Evolutionary conservation across 768 basidiomycete genomes (phyloP).

Genomic region (Leccinellum albellum): DNA sequence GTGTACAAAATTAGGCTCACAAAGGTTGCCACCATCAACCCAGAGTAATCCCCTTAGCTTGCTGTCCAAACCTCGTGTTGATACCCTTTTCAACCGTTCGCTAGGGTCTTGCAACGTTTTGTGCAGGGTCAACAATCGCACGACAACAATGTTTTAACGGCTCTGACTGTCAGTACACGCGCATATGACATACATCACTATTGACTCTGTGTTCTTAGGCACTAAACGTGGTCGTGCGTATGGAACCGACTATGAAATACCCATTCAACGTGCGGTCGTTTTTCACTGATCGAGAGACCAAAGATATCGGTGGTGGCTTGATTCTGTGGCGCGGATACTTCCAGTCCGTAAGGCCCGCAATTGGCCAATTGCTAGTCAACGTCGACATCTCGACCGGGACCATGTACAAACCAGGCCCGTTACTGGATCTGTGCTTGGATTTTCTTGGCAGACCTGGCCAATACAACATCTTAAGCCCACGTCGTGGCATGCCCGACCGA

Average conservation of each 20-base stretch:
- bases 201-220: conserved; percentile 40
- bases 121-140: conserved; percentile 60
- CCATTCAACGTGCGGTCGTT: conserved; percentile 76
- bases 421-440: conserved; percentile 57
- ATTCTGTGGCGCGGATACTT: conserved; percentile 79
- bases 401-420: conserved; percentile 65
- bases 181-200: not conserved
- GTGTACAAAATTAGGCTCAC: conserved; percentile 62
- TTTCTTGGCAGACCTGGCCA: conserved; percentile 39
- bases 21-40: conserved; percentile 57
- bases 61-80: conserved; percentile 20
- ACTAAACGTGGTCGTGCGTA: conserved; percentile 70
- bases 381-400: conserved; percentile 75
- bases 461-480: conserved; percentile 38
- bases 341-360: conserved; percentile 69
- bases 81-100: not conserved
- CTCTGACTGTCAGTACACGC: conserved; percentile 49
- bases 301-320: conserved; percentile 57
- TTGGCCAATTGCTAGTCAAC: conserved; percentile 64
- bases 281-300: conserved; percentile 56
- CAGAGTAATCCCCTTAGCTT: conserved; percentile 37
- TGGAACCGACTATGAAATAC: conserved; percentile 64
- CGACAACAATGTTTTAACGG: conserved; percentile 65
- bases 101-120: conserved; percentile 62
- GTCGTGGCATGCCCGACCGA: conserved; percentile 43